Percentiles rank a stretch among this genome's conserved stretches.
Conservation (phyloP, 371 early-diverging fungal species). For the Lichtheimia corymbifera region DNA sequence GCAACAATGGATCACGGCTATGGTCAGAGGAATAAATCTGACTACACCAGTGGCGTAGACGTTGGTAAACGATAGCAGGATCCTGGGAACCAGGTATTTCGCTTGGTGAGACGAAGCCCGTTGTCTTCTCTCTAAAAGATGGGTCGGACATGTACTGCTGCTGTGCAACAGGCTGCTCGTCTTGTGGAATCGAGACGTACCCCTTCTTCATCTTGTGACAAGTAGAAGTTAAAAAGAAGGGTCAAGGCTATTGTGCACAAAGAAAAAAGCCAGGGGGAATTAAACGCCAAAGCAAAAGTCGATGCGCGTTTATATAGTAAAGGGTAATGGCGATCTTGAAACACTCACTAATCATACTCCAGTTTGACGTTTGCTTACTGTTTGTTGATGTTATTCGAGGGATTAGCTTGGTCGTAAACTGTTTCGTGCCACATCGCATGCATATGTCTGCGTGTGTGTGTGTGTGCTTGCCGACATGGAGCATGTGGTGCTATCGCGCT, state of each 20-base stretch:
- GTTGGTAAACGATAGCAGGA: background rate
- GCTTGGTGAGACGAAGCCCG: background rate
- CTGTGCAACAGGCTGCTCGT: background rate
- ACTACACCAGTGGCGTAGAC: conserved; percentile 7
- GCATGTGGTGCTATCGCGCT: too few relatives aligned
- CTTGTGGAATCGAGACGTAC: conserved; percentile 12
- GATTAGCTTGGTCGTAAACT: background rate
- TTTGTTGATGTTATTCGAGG: background rate
- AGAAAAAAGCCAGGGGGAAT: background rate
- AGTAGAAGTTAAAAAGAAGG: background rate
- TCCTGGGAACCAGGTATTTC: background rate
- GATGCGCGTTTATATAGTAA: background rate
- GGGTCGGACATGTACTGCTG: conserved; percentile 14
- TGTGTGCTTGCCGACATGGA: too few relatives aligned
- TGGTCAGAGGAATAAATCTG: background rate
- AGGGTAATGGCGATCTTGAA: background rate
- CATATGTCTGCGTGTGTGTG: too few relatives aligned
- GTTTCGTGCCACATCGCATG: conserved; percentile 2
- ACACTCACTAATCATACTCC: background rate
- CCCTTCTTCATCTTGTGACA: conserved; percentile 7
- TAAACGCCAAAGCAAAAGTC: background rate
- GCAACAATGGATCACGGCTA: conserved; percentile 5
- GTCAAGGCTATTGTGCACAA: background rate
- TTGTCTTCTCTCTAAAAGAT: conserved; percentile 6
- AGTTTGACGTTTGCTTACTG: conserved; percentile 10